These are phyloP conservation scores for Mollisia scopiformis DNA, from an alignment of 2,329 filamentous ascomycete genomes.

Conservation along the genomic window DNA sequence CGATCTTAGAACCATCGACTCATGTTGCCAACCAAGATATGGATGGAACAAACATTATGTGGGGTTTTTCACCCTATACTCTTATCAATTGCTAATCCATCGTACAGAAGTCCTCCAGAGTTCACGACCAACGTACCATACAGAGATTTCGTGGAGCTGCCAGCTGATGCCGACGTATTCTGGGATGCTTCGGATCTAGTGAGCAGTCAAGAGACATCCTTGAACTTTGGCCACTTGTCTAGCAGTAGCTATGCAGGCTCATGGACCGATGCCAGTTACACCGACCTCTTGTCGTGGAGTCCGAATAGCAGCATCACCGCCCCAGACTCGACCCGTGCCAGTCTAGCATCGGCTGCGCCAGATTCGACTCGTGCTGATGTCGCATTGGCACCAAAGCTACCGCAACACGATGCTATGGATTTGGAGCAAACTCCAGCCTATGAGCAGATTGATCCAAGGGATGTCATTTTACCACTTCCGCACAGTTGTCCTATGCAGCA, in stretches of 20 bases:
- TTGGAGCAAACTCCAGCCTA: too few species aligned
- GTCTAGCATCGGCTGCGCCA: not conserved
- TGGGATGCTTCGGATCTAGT: conserved; percentile 5
- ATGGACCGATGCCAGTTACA: conserved; percentile 9
- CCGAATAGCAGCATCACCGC: not conserved
- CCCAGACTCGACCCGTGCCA: not conserved
- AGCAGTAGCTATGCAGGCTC: conserved; percentile 8
- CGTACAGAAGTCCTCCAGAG: not conserved
- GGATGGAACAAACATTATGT: not conserved
- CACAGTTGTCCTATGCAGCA: not conserved
- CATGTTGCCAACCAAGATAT: not conserved
- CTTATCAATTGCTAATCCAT: not conserved
- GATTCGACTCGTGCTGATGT: not conserved
- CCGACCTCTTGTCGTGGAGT: conserved; percentile 3
- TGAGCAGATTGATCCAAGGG: too few species aligned
- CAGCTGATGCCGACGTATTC: not conserved
- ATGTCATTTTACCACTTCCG: not conserved
- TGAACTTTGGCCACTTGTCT: not conserved
- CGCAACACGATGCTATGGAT: not conserved
- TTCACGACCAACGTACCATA: not conserved
- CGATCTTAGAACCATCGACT: not conserved
- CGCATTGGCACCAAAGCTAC: not conserved
- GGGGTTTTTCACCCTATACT: not conserved
- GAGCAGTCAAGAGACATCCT: not conserved
- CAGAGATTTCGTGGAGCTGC: not conserved